Conservation (phyloP, 208 protist genomes). For the Polymyxa betae region DNA sequence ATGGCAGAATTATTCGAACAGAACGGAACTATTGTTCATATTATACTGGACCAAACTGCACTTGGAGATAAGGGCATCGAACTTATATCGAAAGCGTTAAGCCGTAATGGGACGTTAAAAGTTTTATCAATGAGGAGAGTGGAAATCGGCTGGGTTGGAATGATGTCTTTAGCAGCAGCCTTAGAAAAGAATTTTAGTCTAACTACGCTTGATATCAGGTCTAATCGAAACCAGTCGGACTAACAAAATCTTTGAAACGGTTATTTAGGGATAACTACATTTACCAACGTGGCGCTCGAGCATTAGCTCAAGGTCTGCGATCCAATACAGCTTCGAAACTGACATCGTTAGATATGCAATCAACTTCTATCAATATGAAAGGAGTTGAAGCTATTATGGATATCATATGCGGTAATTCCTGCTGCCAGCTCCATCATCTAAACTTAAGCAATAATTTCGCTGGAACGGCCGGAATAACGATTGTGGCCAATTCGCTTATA, state of each 20-base stretch:
- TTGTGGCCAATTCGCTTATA: neutral
- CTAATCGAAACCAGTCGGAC: too few relatives aligned
- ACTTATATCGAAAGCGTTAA: neutral
- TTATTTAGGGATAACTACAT: conserved; percentile 39
- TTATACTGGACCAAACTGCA: conserved; percentile 41
- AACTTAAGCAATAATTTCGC: conserved; percentile 44
- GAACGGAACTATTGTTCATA: conserved; percentile 9
- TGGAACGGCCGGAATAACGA: neutral
- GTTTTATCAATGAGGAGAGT: conserved; percentile 33
- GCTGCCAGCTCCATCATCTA: neutral
- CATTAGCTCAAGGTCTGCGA: neutral
- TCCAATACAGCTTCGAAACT: neutral
- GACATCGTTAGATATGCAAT: conserved; percentile 27
- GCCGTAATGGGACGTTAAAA: neutral
- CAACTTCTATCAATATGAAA: neutral
- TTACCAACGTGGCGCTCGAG: neutral
- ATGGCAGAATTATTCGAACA: neutral
- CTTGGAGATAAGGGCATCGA: conserved; percentile 8
- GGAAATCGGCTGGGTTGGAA: neutral
- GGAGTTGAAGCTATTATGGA: neutral
- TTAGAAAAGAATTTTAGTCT: neutral
- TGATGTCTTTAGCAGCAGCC: neutral
- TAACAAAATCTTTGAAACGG: too few relatives aligned
- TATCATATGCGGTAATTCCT: neutral
- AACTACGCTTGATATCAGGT: conserved; percentile 33